Percentiles rank a stretch among this genome's conserved stretches.
Evolutionary conservation across 768 basidiomycete genomes (phyloP).

Genomic region (Agaricus subrufescens): DNA sequence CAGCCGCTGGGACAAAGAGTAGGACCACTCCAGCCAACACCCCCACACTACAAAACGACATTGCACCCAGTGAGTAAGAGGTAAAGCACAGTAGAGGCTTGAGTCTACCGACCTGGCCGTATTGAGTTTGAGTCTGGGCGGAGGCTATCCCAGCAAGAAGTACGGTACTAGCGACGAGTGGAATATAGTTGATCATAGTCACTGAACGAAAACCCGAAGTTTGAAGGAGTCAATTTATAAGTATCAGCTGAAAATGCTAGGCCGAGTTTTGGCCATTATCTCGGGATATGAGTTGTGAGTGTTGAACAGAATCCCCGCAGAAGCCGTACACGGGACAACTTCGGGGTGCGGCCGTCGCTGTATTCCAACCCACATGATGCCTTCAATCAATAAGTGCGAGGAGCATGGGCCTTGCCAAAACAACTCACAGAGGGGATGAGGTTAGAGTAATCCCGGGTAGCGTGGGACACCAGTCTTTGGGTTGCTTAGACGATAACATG

Average conservation of each 20-base stretch:
- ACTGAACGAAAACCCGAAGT: too few species aligned
- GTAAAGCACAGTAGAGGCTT: not conserved
- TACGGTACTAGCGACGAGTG: slow-evolving; percentile 8
- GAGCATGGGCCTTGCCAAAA: not conserved
- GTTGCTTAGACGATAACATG: too few species aligned
- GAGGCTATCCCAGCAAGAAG: slow-evolving; percentile 11
- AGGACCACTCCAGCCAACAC: slow-evolving; percentile 46
- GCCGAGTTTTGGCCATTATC: slow-evolving; percentile 10
- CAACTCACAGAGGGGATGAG: too few species aligned
- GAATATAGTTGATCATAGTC: not conserved
- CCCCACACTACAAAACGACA: slow-evolving; percentile 37
- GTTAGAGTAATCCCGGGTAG: too few species aligned
- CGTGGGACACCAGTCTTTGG: too few species aligned
- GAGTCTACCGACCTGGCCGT: slow-evolving; percentile 28
- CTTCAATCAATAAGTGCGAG: not conserved
- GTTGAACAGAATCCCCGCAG: not conserved
- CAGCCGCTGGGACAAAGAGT: slow-evolving; percentile 45
- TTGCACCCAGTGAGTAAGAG: not conserved
- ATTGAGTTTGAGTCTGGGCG: slow-evolving; percentile 24
- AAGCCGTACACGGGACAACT: not conserved
- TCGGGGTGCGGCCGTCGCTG: slow-evolving; percentile 6
- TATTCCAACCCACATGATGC: slow-evolving; percentile 2
- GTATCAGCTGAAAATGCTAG: not conserved
- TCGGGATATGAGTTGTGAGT: not conserved
- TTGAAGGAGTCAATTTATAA: not conserved